Percentiles rank a stretch among this genome's conserved stretches.
These are phyloP conservation scores for Physaria fendleri DNA, from an alignment of 345 rosid genomes.

Conservation along the genomic window DNA sequence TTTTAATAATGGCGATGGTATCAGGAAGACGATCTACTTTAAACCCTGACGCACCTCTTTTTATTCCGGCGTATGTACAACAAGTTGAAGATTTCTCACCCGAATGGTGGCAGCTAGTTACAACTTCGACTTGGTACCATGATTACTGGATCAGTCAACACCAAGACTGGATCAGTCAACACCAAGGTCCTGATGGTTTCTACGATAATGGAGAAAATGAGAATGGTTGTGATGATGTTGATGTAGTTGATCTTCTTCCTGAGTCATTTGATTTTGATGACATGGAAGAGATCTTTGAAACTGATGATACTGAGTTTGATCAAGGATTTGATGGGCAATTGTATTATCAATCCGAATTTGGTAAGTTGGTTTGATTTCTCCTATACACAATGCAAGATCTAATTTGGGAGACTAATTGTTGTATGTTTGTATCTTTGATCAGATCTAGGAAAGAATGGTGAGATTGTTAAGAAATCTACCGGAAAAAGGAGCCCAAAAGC, in stretches of 20 bases:
- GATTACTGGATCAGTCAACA: slow-evolving; percentile 83
- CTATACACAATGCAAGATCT: no score
- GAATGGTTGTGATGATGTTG: no score
- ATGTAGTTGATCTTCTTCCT: slow-evolving; percentile 48
- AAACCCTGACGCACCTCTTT: slow-evolving; percentile 82
- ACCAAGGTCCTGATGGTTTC: slow-evolving; percentile 51
- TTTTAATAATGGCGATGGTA: slow-evolving; percentile 62
- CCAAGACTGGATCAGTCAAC: no score
- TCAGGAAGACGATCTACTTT: slow-evolving; percentile 66
- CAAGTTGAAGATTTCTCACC: slow-evolving; percentile 94
- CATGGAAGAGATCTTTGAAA: slow-evolving; percentile 38
- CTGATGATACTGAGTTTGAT: slow-evolving; percentile 29
- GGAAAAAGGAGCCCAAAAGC: slow-evolving; percentile 23
- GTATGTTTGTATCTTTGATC: not conserved
- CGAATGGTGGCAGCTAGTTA: slow-evolving; percentile 89
- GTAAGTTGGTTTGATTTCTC: slow-evolving; percentile 1
- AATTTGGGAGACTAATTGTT: not conserved
- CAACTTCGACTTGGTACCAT: slow-evolving; percentile 67
- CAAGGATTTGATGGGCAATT: slow-evolving; percentile 20
- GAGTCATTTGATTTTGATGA: slow-evolving; percentile 61
- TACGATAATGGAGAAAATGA: slow-evolving; percentile 46
- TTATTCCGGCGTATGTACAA: slow-evolving; percentile 70
- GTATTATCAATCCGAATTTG: slow-evolving; percentile 20
- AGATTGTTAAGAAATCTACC: slow-evolving; percentile 17
- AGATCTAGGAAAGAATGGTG: slow-evolving; percentile 38